Evolutionary conservation across 257 asterid genomes (phyloP), one percentile per base, ranked within the genome.

Genomic region (Gentiana straminea): DNA sequence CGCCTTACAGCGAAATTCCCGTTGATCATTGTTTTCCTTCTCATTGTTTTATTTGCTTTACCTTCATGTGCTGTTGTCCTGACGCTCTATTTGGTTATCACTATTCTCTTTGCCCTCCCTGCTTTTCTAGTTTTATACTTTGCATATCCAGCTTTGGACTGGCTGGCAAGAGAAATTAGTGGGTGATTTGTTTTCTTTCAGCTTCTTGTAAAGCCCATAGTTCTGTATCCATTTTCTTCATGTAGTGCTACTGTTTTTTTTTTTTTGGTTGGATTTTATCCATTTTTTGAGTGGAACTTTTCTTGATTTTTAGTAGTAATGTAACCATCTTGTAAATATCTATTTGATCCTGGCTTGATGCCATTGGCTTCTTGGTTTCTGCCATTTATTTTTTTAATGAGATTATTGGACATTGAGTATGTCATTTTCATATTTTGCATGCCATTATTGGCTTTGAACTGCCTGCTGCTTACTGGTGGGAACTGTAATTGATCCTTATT

Each of bases 91-190:
- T 52, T 85, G 73, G 73, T 74, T 50, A 83, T 89, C 64, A 86
- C 97, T 11, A 13, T 89, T 60, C 65, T 86, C 72, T 86, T 86
- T 41, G 97, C 84, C 0, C 66, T 86, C 49, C 97, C 95, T 1
- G 83, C 97, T 64, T 77, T 83, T 74, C 73, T 83, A 68, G 94
- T 89, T 51, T 62, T 85, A 64, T 89, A 86, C 73, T 86, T 86
- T 65, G 81, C 92, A 13, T 89, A 79, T 66, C 94, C 94, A 13
- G 84, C 87, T 65, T 62, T 83, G 72, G 85, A 86, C 68, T 83
- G 95, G 94, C 76, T 86, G 62, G 76, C 81, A 64, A 67, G 77
- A 58, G 95, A 89, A 69, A 81, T 89, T 62, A 75, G 82, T 61
- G 50, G 75, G 38, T 89, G 82, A 86, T 52, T 32, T 61, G 7